Base-by-base conservation (phyloP, 139 green algal species). In the Pleodorina starrii region DNA sequence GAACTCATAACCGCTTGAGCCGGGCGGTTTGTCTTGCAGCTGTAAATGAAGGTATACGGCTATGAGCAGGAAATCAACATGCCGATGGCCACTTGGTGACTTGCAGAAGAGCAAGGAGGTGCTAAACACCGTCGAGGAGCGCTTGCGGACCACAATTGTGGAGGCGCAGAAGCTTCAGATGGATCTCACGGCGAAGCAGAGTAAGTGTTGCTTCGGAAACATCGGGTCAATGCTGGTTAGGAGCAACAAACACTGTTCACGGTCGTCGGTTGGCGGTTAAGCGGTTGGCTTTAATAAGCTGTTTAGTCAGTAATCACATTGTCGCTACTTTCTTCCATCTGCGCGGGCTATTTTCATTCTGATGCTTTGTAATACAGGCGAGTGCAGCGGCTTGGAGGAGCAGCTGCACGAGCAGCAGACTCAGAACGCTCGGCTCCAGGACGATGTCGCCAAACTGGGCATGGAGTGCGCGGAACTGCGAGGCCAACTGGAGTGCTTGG, bases 91-190 rank as follows among this genome's bases (percentile, higher is more conserved):
- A n/a, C 17, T 60, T 54, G 12, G 38, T 38, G 63, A 91, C 60
- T 73, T 97, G 46, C 95, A 93, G 92, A 95, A 97, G 92, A 96
- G 87, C 44, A 93, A 93, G 76, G 90, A 92, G 50, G 77, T 86
- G 89, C 89, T 98, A 36, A 90, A 80, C 59, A 43, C 68, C 5
- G 60, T 90, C 12, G 94, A 97, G 90, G 93, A 95, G 76, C 79
- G 76, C 14, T 80, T 91, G 43, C 92, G 88, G 85, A 14, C 48
- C 16, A 44, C 82, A 36, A 83, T 59, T 1, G 74, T 94, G 27
- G 93, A 94, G 35, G 59, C 95, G 57, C 85, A 93, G 44, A 91
- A 93, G 40, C 51, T 91, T 14, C 87, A 95, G 69, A 95, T 96
- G 91, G 90, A 95, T 57, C 72, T 92, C 1, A 51, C 76, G 16